Base-by-base conservation (phyloP, 2,329 filamentous ascomycete genomes). In the Colletotrichum sp. region DNA sequence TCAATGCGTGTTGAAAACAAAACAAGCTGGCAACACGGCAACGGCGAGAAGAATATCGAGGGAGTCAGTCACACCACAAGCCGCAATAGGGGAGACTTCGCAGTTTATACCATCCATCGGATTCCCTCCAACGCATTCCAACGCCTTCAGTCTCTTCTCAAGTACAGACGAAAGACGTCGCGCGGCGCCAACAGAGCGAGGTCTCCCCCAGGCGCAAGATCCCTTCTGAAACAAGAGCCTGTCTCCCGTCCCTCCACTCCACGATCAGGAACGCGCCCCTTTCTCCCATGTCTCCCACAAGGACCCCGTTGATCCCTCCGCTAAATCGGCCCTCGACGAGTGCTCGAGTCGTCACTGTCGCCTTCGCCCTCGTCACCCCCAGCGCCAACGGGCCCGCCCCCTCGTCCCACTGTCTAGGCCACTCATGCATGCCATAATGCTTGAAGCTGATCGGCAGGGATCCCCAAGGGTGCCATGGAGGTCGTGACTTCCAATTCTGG, bases 361-460 rank as follows among this genome's bases (percentile, higher is more conserved):
- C 43, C 59, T 57, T 59, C n/a, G 59, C 55, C 61, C 36, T 64
- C 57, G 28, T 59, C 32, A 43, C 21, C 57, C 69, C 70, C 57
- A 34, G 43, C 34, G 59, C 59, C 66, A 36, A 65, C 21, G 39
- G 71, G 66, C 34, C 71, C 34, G 39, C 48, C 52, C 73, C 68
- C 68, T 72, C 63, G 69, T 75, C 69, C 65, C 74, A 76, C 66
- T 28, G 65, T 60, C 71, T 60, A 74, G 30, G 71, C 60, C 66
- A 71, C 71, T 74, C 71, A 76, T 76, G 74, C 74, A 75, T 76
- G 72, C 74, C 48, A 76, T 63, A 28, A 76, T 76, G 71, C 74
- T 67, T 75, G 71, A 34, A 59, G 74, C 48, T 48, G 74, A 75
- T 75, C 74, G 36, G 64, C 74, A 75, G 70, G 74, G 70, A 57